A percentile compares a stretch with the other conserved stretches of the same genome.
Conservation (phyloP, 352 stramenopile genomes). For the Phytopythium delawarense region DNA sequence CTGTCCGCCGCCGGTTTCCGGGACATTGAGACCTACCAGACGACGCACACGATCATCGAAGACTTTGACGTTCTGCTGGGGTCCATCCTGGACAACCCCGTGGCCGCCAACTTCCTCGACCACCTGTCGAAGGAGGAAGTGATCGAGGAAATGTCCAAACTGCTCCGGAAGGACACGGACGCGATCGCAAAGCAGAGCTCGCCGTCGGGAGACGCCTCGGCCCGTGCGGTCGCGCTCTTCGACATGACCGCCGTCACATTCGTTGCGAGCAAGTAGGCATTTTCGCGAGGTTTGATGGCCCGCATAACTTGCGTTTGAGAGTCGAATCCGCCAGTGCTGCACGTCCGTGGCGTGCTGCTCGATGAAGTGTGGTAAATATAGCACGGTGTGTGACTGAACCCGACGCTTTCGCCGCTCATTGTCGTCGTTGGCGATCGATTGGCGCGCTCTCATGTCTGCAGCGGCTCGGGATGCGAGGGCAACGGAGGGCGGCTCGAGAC, state of each 20-base stretch:
- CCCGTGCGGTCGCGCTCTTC: background rate
- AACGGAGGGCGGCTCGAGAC: background rate
- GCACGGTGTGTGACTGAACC: background rate
- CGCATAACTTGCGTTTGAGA: background rate
- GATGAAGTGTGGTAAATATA: background rate
- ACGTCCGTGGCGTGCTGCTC: too few species aligned
- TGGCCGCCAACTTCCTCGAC: slow-evolving; percentile 3
- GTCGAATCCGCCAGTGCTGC: background rate
- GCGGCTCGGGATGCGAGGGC: background rate
- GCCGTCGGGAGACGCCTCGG: background rate
- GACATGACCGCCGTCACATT: slow-evolving; percentile 2
- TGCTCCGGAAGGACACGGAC: background rate
- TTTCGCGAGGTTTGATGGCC: too few species aligned
- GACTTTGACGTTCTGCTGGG: background rate
- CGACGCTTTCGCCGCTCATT: background rate
- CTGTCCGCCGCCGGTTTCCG: background rate
- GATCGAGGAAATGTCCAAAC: background rate
- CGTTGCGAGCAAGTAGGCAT: background rate
- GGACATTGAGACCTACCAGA: background rate
- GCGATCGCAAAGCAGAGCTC: background rate
- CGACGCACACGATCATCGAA: background rate
- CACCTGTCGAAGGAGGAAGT: slow-evolving; percentile 7
- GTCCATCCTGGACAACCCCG: slow-evolving; percentile 1
- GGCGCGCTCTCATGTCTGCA: background rate
- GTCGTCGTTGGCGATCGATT: background rate